phyloP scores from a whole-genome alignment of 495 filamentous ascomycete genomes.

The Chlorociboria aeruginascens region DNA sequence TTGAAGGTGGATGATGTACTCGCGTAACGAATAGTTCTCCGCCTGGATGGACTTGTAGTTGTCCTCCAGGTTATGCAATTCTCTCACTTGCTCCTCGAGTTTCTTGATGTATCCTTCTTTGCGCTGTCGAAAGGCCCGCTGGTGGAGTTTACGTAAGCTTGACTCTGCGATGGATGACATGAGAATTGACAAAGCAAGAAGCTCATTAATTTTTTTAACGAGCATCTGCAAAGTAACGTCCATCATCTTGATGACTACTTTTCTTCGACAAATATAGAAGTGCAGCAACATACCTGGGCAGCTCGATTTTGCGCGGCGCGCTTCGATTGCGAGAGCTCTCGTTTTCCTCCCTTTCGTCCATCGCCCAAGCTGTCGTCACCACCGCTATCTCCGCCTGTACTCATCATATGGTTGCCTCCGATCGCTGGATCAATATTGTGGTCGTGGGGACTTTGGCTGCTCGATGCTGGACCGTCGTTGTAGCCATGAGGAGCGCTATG shows the following conservation, averaged over 20 bases:
- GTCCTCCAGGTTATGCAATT: constrained; percentile 55
- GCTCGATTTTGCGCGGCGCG: constrained; percentile 93
- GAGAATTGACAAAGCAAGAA: constrained; percentile 25
- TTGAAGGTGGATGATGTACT: constrained; percentile 86
- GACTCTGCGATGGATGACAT: constrained; percentile 18
- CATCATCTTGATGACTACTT: constrained; percentile 6
- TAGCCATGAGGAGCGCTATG: constrained; percentile 15
- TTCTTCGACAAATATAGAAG: constrained; percentile 1
- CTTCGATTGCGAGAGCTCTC: constrained; percentile 89
- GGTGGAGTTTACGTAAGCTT: constrained; percentile 17
- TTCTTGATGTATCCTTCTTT: constrained; percentile 98
- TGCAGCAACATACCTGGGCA: constrained; percentile 62
- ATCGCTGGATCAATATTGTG: constrained; percentile 27
- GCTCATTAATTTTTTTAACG: constrained; percentile 18
- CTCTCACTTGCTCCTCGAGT: constrained; percentile 80
- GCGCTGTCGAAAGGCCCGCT: constrained; percentile 95
- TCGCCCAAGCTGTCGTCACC: constrained; percentile 17
- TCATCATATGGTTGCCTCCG: constrained; percentile 19
- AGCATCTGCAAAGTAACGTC: constrained; percentile 1
- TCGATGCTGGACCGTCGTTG: constrained; percentile 17
- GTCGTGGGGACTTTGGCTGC: constrained; percentile 19
- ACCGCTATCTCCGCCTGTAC: constrained; percentile 12
- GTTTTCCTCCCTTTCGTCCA: constrained; percentile 44
- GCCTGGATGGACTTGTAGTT: constrained; percentile 61
- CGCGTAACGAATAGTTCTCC: constrained; percentile 82